Base-by-base conservation (phyloP, 257 asterid genomes). In the Orobanche coerulescens region DNA sequence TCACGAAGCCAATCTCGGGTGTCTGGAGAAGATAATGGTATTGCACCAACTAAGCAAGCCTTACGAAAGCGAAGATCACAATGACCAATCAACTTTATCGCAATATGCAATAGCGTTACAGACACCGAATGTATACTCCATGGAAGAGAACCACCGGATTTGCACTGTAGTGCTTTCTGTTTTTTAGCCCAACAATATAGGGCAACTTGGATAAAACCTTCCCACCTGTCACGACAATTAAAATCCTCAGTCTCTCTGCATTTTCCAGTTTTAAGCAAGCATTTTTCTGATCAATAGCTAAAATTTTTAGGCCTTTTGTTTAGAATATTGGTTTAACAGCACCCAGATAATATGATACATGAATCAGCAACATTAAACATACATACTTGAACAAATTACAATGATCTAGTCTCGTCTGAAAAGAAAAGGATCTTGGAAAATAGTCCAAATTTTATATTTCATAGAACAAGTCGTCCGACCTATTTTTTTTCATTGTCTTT, bases 11-110 rank as follows among this genome's bases (percentile, higher is more conserved):
- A 71, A 20, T 77, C 62, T 47, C 50, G 58, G 19, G 61, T 47
- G 22, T 46, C 64, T 22, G 79, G 60, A 31, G 83, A 65, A 16
- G 56, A 56, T 51, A 82, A 47, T 19, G 53, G 72, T 40, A 33
- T 57, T 55, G 95, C 84, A 36, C 91, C 89, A 61, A 86, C 84
- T 80, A 86, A 76, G 65, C 90, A 84, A 46, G 97, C 94, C 73
- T 82, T 89, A 28, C 81, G 89, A 64, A 82, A 86, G 0, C 55
- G 64, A 10, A 81, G 78, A 70, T 86, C 87, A 18, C 39, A 68
- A 66, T 82, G 79, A 57, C 84, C 89, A 0, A 78, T 64, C 67
- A 79, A 74, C 72, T 75, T 75, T 67, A 89, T 75, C 49, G 87
- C 79, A 62, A 82, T 64, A 59, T 75, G 88, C 65, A 84, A 55